Base-by-base conservation (phyloP, 768 basidiomycete genomes). In the Boletus rubescentipes region DNA sequence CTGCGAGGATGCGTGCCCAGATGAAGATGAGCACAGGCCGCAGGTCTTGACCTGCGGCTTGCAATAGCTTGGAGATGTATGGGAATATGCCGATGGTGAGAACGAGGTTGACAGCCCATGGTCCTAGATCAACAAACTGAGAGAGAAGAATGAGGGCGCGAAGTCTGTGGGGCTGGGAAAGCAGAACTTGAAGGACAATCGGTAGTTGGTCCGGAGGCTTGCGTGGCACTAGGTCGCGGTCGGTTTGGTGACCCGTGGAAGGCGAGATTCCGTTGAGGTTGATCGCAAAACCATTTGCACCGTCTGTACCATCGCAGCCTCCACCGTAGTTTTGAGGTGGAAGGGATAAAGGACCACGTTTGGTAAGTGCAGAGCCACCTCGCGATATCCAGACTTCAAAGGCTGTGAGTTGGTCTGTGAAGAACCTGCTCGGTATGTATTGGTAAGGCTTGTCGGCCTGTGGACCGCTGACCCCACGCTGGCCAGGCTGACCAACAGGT, bases 301-400 rank as follows among this genome's bases (percentile, higher is more conserved):
- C 47, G 15, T 72, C 70, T 26, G 61, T 48, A 9, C 49, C 46
- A 31, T 68, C 63, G 20, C 54, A 66, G 32, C 67, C 68, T 42
- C 68, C 71, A 6, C 63, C 59, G 31, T 73, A 76, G 18, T 62
- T 77, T 26, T 74, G 74, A 16, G 76, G 72, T 2, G 89, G 88
- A 16, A 91, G 75, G 5, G 90, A 88, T 63, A 89, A 66, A 1
- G 89, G 89, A 0, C 91, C 91, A 26, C 81, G 81, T 57, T 81
- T 85, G 2, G 89, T 91, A 47, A 92, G 73, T 0, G 91, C 91
- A 3, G 90, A 91, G 1, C 91, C 93, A 16, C 95, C 93, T 42
- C 95, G 84, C 5, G 92, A 92, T 59, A 99, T 92, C 97, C 96
- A 99, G 26, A 98, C 92, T 66, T 98, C 93, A 63, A 99, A 98